Evolutionary conservation across 495 filamentous ascomycete genomes (phyloP).

Genomic region (Aspergillus mulundensis): DNA sequence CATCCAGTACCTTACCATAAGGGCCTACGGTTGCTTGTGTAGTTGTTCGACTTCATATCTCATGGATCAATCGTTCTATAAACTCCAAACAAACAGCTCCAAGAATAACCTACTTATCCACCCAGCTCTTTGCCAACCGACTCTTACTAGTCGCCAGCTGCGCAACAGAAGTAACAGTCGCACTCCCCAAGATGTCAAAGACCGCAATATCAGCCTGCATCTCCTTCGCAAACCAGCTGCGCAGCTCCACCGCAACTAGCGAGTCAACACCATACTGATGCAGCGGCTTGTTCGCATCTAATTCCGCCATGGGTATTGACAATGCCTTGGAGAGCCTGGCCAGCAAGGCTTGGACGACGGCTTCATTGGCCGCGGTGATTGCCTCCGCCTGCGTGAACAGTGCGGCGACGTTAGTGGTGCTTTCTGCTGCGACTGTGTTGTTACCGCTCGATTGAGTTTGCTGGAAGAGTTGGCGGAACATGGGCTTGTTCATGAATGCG

Average conservation of each 20-base stretch:
- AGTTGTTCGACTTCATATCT: no score
- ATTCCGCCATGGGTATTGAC: neutral
- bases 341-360: neutral
- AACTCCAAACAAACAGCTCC: no score
- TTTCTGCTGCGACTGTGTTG: neutral
- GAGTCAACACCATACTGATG: slow-evolving; percentile 1
- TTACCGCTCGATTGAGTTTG: neutral
- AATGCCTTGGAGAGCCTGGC: neutral
- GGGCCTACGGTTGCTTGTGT: no score
- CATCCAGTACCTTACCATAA: no score
- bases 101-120: no score
- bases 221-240: neutral
- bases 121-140: no score
- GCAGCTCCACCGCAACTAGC: slow-evolving; percentile 4
- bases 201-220: neutral
- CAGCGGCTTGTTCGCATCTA: neutral
- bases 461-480: neutral
- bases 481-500: neutral
- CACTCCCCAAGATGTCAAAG: neutral
- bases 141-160: neutral
- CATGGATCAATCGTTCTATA: no score
- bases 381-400: neutral
- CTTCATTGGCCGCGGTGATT: neutral
- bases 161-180: neutral
- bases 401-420: neutral